Evolutionary conservation across 106 monocot species (phyloP).

Genomic region (Posidonia australis): DNA sequence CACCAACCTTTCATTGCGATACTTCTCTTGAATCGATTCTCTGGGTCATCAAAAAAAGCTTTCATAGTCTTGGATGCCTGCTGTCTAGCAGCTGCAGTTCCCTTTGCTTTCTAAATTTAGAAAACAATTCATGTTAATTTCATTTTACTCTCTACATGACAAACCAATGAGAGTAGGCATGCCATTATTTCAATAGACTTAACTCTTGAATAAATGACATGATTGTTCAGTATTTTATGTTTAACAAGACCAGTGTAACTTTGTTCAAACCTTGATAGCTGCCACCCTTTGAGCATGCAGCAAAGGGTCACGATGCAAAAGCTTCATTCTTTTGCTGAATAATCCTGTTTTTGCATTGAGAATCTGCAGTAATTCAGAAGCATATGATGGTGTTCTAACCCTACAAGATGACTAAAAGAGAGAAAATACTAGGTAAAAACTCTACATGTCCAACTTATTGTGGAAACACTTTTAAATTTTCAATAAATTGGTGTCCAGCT

Average conservation of each 20-base stretch:
- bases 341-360: constrained; percentile 97
- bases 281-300: constrained; percentile 78
- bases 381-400: background rate
- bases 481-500: too few species aligned
- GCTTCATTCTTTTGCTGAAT: constrained; percentile 88
- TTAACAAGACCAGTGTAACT: background rate
- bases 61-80: constrained; percentile 72
- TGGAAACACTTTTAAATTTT: too few species aligned
- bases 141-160: background rate
- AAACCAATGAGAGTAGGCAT: background rate
- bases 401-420: too few species aligned
- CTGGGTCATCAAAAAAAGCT: constrained; percentile 66
- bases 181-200: too few species aligned
- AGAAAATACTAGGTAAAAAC: background rate
- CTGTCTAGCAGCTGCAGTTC: constrained; percentile 61
- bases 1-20: constrained; percentile 74
- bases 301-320: constrained; percentile 73
- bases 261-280: constrained; percentile 69
- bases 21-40: constrained; percentile 83
- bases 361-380: constrained; percentile 47
- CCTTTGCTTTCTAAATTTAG: constrained; percentile 62
- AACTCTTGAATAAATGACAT: background rate
- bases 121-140: background rate
- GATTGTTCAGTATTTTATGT: background rate
- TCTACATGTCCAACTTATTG: too few species aligned